Evolutionary conservation across 306 rosid genomes (phyloP), one percentile per base, ranked within the genome.

Genomic region (Dryas alaskensis): DNA sequence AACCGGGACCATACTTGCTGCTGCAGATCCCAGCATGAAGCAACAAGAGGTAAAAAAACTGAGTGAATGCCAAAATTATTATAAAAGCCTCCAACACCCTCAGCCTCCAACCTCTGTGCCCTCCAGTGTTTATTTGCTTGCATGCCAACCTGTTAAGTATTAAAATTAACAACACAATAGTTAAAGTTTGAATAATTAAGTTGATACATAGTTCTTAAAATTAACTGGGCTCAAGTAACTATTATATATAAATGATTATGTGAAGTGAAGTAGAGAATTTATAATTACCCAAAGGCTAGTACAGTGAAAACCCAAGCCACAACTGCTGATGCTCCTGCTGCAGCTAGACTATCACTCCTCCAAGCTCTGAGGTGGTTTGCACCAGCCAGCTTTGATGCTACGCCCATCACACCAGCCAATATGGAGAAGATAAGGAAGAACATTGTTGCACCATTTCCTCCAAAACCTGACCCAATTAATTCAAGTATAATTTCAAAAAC

Each of bases 61-160:
- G 92, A 53, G 98, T 94, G 84, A 91, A 81, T 6, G 89, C 71
- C 3, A 91, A 74, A 42, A 94, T 84, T 48, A 94, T 91, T 65
- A 92, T 67, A 76, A 91, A 88, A 0, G 96, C 98, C 52, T 94
- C 98, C 77, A 91, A 76, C 5, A 91, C 66, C 82, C 44, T 87
- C 77, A 94, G 67, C 54, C 97, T 88, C 98, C 97, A 94, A 44
- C 97, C 98, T 70, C 98, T 87, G 60, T 86, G 60, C 11, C 97
- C 98, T 82, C 98, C 98, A 74, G 88, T 2, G 78, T 67, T 14
- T 65, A 94, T 94, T 76, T 94, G 59, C 87, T 91, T 91, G 79
- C 97, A 94, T 3, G 97, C 97, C 79, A 94, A 78, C 73, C 97
- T 94, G 65, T 61, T 55, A 14, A 45, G 37, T 31, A 17, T 44